Evolutionary conservation across 208 protist species (phyloP), one percentile per base, ranked within the genome.

Genomic region (Histomonas meleagridis): DNA sequence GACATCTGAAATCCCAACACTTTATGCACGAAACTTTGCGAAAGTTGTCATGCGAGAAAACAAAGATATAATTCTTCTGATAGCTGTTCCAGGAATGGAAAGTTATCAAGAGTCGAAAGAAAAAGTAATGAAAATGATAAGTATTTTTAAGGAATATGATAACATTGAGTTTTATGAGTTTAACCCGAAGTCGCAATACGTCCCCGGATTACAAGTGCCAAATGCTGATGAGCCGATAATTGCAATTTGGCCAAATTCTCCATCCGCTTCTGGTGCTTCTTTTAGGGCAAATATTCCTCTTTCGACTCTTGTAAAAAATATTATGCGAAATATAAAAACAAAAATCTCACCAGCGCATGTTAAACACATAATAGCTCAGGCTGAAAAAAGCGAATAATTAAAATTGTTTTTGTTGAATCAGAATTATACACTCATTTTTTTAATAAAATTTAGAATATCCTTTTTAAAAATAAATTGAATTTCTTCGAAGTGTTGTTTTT

Each of bases 131-230:
- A 86, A 51, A 18, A 18, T 86, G 14, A 46, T 86, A 10, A 46
- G 55, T 38, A 51, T 86, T n/a, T 86, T 86, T 46, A 43, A 40
- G 46, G 18, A 32, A n/a, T 55, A 55, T 18, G 55, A 86, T 26
- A 46, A 46, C 9, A 86, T 86, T 38, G n/a, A 86, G 38, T n/a
- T 86, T 16, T 86, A 79, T 35, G 46, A 86, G 32, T 86, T 86
- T 46, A 86, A 86, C 38, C 76, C 76, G 32, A 86, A 86, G 21
- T 28, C 76, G 4, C 40, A 86, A 35, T 46, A 51, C 5, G 46
- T 86, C 18, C 76, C 76, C 18, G 76, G 76, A 18, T 28, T 86
- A 3, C 76, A 86, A 49, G 38, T 86, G 9, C 76, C 76, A 26
- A 51, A 55, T 9, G 10, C 46, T 38, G 76, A 86, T 35, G 38